phyloP scores from a whole-genome alignment of 2,329 filamentous ascomycete genomes.

The Ascosphaera aggregata region DNA sequence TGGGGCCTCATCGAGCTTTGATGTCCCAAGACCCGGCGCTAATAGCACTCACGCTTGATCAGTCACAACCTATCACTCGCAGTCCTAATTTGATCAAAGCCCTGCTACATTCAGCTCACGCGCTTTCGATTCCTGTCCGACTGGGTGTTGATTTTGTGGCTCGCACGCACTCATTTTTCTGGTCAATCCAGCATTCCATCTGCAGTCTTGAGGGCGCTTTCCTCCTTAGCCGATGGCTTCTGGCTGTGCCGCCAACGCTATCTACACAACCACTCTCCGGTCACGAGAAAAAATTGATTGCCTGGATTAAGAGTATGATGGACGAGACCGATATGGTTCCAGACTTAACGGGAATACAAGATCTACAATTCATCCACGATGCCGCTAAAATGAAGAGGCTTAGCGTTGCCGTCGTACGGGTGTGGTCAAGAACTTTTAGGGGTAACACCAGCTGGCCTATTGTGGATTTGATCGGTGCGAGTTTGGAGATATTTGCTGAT shows the following conservation, averaged over 20 bases:
- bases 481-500: slow-evolving; percentile 23
- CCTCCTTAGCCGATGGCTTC: slow-evolving; percentile 23
- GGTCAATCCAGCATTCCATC: slow-evolving; percentile 31
- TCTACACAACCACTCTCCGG: slow-evolving; percentile 21
- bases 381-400: slow-evolving; percentile 20
- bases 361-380: slow-evolving; percentile 20
- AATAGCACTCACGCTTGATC: slow-evolving; percentile 22
- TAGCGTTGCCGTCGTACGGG: slow-evolving; percentile 24
- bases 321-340: slow-evolving; percentile 25
- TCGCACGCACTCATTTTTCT: slow-evolving; percentile 29
- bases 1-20: slow-evolving; percentile 23
- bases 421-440: slow-evolving; percentile 23
- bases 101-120: slow-evolving; percentile 29
- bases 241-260: slow-evolving; percentile 20
- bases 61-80: slow-evolving; percentile 20
- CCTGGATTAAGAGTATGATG: slow-evolving; percentile 27
- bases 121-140: slow-evolving; percentile 29
- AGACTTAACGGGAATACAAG: slow-evolving; percentile 14
- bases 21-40: slow-evolving; percentile 23
- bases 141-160: slow-evolving; percentile 30
- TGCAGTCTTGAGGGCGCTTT: slow-evolving; percentile 31
- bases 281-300: slow-evolving; percentile 22
- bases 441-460: slow-evolving; percentile 27
- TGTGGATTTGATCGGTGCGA: slow-evolving; percentile 22
- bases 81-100: slow-evolving; percentile 26